phyloP scores from a whole-genome alignment of 208 protist species.

The Leptomonas seymouri region DNA sequence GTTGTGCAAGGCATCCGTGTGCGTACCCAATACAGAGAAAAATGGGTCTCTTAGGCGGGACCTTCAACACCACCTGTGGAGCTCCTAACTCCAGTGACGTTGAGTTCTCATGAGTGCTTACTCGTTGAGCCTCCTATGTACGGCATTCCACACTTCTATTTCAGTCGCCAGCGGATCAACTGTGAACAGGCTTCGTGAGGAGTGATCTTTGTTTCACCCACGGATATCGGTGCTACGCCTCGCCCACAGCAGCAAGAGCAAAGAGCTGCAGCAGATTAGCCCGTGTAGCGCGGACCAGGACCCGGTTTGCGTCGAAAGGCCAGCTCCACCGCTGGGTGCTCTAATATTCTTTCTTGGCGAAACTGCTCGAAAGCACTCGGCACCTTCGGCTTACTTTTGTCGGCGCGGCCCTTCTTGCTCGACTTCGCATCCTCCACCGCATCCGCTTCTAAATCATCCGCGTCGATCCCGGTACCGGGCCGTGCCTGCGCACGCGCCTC shows the following conservation, averaged over 20 bases:
- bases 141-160: no score
- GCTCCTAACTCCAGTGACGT: no score
- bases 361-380: slow-evolving; percentile 52
- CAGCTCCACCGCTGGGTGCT: slow-evolving; percentile 72
- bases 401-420: not conserved
- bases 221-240: not conserved
- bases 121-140: no score
- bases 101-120: no score
- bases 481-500: slow-evolving; percentile 34
- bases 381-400: slow-evolving; percentile 15
- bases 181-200: not conserved
- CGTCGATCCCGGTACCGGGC: slow-evolving; percentile 65
- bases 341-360: slow-evolving; percentile 61
- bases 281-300: slow-evolving; percentile 82
- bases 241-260: not conserved
- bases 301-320: slow-evolving; percentile 48
- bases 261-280: slow-evolving; percentile 27
- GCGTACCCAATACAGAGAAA: no score
- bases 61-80: no score
- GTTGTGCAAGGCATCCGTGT: no score
- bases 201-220: no score
- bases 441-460: slow-evolving; percentile 61
- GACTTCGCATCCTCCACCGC: slow-evolving; percentile 29
- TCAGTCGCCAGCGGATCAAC: no score
- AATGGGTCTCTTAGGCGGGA: no score